A percentile compares a stretch with the other conserved stretches of the same genome.
Evolutionary conservation across 139 green algal species (phyloP).

Genomic region (Monoraphidium neglectum): DNA sequence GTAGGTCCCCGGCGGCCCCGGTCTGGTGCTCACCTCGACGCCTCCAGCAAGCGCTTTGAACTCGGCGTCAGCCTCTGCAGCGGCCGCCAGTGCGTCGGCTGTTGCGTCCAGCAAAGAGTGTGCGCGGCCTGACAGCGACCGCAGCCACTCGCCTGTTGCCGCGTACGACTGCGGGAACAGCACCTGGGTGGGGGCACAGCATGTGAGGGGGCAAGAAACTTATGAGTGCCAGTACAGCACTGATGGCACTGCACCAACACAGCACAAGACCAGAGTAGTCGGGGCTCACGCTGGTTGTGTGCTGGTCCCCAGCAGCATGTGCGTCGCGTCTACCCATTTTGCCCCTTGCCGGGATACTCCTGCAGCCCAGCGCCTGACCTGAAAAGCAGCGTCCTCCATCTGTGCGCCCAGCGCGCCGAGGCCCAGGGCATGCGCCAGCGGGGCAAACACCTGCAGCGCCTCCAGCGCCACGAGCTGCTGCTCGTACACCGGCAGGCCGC

Average conservation of each 20-base stretch:
- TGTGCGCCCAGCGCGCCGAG: slow-evolving; percentile 46
- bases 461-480: slow-evolving; percentile 61
- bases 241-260: not conserved
- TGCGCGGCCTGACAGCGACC: slow-evolving; percentile 39
- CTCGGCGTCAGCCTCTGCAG: slow-evolving; percentile 48
- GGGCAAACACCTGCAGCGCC: slow-evolving; percentile 85
- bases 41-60: slow-evolving; percentile 58
- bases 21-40: slow-evolving; percentile 34
- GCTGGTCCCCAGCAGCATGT: no score
- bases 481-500: slow-evolving; percentile 32
- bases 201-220: not conserved
- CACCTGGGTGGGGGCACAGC: slow-evolving; percentile 39
- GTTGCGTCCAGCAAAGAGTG: slow-evolving; percentile 55
- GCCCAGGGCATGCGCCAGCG: slow-evolving; percentile 84
- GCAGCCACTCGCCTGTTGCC: slow-evolving; percentile 70
- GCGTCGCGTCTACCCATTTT: no score
- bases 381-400: slow-evolving; percentile 80
- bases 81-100: slow-evolving; percentile 53
- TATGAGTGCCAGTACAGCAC: not conserved
- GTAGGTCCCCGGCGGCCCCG: no score
- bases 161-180: slow-evolving; percentile 86
- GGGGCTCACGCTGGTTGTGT: no score
- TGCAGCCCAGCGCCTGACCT: slow-evolving; percentile 45
- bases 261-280: no score
- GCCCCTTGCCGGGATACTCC: no score